Base-by-base conservation (phyloP, 768 basidiomycete genomes). In the Omphalotus guepiniiformis region DNA sequence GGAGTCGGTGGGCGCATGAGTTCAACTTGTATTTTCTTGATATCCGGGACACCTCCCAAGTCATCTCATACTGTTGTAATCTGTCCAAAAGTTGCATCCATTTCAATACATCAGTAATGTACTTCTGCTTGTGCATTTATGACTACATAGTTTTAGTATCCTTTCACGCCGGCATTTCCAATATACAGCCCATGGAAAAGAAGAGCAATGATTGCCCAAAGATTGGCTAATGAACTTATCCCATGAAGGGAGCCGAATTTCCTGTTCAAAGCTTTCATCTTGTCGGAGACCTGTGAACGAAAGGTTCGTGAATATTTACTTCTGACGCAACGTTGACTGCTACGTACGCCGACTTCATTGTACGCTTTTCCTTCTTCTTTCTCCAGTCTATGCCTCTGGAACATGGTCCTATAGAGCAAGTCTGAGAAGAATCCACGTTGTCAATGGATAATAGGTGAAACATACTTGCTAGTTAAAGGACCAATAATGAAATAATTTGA, bases 1-100 rank as follows among this genome's bases (percentile, higher is more conserved):
- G 69, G 87, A 88, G 60, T 75, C 80, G 42, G 81, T 89, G 48
- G 87, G 88, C 34, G 88, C 88, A 68, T 90, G 67, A 79, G 41
- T 53, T 48, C 52, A 49, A 57, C 46, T 55, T 65, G 61, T 70
- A 66, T 63, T 67, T 65, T 53, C 34, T 43, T 43, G 13, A 38
- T 34, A 44, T 34, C 13, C 25, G 25, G 25, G n/a, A 42, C 25
- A 42, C 25, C 11, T 21, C 9, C 23, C 25, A 11, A 39, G 22
- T 25, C 26, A 22, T 25, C 40, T 16, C 29, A 43, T 19, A 15
- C 15, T 36, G 44, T 37, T 46, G 44, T 37, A n/a, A n/a, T n/a
- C n/a, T n/a, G n/a, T n/a, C n/a, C n/a, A n/a, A n/a, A n/a, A n/a
- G n/a, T n/a, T n/a, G n/a, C n/a, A n/a, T n/a, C n/a, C n/a, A n/a